Evolutionary conservation across 2,329 filamentous ascomycete species (phyloP), one percentile per base, ranked within the genome.

Genomic region (Botrytis aclada): DNA sequence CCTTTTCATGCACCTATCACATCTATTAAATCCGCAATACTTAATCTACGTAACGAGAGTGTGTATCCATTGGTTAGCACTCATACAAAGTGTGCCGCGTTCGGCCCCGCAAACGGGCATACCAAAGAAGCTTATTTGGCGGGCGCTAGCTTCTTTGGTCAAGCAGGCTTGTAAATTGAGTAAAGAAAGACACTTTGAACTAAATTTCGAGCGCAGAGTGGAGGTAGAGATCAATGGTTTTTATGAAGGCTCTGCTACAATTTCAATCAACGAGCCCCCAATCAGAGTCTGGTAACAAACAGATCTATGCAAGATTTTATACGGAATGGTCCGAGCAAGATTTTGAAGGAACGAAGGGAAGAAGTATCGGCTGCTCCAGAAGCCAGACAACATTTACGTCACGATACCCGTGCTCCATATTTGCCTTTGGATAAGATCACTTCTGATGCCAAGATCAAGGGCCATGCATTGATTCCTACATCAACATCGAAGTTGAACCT

Each of bases 1-100:
- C 58, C 67, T 58, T 75, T 74, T 32, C 72, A 67, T 56, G 72
- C 70, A 32, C 74, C 72, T 34, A 72, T 75, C n/a, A 64, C 70
- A 16, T 74, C 74, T 43, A 74, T 75, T n/a, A 71, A 72, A 62
- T 72, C 72, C 5, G 69, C 72, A 29, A 47, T 72, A 37, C 61
- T 75, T 8, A 72, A 71, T 51, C 51, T 75, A n/a, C 61, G 70
- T 32, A 65, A 75, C 37, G 72, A 74, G 43, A 70, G 45, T 47
- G 65, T 72, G 6, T 74, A 58, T 41, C 70, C 72, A 29, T 70
- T 75, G 4, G n/a, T 72, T 22, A 72, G 66, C 32, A 62, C 72
- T 47, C 72, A 74, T 43, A 37, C 61, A 25, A 60, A 34, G 16
- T 74, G 69, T 62, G 70, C 64, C 29, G 7, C 37, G 10, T 69